Evolutionary conservation across 108 stramenopile species (phyloP).

Genomic region (Stephanodiscus minutulus): DNA sequence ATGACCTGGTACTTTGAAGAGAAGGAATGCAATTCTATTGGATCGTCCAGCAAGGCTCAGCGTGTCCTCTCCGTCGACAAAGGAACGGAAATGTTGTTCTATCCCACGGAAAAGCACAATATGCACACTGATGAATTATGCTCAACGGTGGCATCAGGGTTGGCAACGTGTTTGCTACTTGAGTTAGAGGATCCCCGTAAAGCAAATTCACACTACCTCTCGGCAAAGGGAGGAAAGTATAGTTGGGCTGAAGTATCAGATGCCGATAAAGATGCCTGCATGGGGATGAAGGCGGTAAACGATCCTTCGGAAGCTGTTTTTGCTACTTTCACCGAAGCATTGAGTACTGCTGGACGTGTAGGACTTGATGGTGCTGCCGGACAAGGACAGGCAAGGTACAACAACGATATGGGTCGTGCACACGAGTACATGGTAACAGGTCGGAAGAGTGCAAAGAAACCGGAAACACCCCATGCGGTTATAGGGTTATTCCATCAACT

Average conservation of each 20-base stretch:
- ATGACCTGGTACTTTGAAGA: neutral
- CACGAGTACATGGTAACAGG: no score
- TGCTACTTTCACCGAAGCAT: conserved; percentile 11
- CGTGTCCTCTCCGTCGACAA: neutral
- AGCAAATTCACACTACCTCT: no score
- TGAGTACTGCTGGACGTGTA: conserved; percentile 3
- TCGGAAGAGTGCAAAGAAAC: no score
- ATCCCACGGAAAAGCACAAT: no score
- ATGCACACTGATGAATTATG: no score
- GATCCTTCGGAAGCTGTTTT: neutral
- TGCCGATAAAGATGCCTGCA: conserved; percentile 1
- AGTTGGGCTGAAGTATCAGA: neutral
- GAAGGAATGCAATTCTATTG: neutral
- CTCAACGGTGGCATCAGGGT: no score
- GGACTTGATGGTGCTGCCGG: conserved; percentile 7
- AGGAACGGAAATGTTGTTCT: neutral
- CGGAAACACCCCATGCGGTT: no score
- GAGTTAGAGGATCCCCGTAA: no score
- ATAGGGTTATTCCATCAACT: no score
- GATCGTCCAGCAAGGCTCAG: neutral
- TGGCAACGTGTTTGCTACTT: no score
- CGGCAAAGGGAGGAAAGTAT: neutral
- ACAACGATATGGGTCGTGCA: no score
- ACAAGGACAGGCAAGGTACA: conserved; percentile 7
- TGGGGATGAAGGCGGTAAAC: neutral